Evolutionary conservation across 768 basidiomycete species (phyloP).

Genomic region (Leccinellum albellum): DNA sequence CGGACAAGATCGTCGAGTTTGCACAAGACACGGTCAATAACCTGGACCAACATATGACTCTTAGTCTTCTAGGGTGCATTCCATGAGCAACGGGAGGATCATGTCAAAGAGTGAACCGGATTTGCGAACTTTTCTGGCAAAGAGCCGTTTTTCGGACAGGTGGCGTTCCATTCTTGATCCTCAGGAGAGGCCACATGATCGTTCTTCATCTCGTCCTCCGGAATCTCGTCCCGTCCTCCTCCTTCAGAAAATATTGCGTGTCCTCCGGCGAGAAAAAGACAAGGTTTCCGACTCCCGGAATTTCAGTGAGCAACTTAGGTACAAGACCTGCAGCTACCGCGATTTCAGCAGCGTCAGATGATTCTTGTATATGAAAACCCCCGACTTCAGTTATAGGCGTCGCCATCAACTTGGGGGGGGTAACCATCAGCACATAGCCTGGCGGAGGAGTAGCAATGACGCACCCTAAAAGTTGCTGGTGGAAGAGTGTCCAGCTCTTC

Average conservation of each 20-base stretch:
- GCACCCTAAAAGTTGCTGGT: slow-evolving; percentile 82
- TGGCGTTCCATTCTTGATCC: slow-evolving; percentile 99
- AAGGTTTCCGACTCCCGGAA: slow-evolving; percentile 93
- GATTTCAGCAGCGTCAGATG: slow-evolving; percentile 83
- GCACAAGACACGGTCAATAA: slow-evolving; percentile 97
- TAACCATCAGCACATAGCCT: slow-evolving; percentile 80
- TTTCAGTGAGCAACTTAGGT: slow-evolving; percentile 92
- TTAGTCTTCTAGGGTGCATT: slow-evolving; percentile 95
- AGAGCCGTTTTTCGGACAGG: slow-evolving; percentile 97
- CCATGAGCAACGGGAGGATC: slow-evolving; percentile 96
- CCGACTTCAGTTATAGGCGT: slow-evolving; percentile 54
- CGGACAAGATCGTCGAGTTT: slow-evolving; percentile 98
- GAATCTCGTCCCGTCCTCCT: slow-evolving; percentile 93
- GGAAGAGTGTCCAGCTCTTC: slow-evolving; percentile 93
- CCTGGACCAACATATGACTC: slow-evolving; percentile 96
- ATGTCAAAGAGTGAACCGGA: slow-evolving; percentile 99
- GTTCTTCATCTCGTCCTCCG: slow-evolving; percentile 99
- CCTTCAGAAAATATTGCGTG: slow-evolving; percentile 92
- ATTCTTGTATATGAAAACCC: slow-evolving; percentile 96
- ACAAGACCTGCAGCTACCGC: slow-evolving; percentile 91
- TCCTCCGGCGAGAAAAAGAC: slow-evolving; percentile 99
- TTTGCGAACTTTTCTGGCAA: slow-evolving; percentile 95
- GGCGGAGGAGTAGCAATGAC: slow-evolving; percentile 90
- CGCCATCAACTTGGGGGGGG: slow-evolving; percentile 61
- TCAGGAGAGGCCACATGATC: slow-evolving; percentile 95